Percentiles rank a stretch among this genome's conserved stretches.
phyloP scores from a whole-genome alignment of 345 rosid species.

The Dipteronia sinensis region DNA sequence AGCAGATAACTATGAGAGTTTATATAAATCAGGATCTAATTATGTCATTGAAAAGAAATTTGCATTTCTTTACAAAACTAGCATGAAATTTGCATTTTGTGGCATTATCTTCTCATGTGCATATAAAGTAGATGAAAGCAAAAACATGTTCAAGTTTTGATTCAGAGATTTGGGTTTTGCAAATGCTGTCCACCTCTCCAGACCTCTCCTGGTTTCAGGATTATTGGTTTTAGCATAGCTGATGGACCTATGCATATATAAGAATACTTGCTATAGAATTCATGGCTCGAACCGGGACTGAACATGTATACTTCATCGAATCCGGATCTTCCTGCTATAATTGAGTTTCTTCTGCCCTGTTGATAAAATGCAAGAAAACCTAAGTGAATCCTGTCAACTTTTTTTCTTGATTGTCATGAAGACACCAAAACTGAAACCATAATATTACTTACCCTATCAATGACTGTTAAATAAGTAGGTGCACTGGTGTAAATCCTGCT shows the following conservation, averaged over 20 bases:
- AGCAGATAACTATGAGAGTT: neutral
- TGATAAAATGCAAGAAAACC: neutral
- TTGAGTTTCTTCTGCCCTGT: conserved; percentile 90
- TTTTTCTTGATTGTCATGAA: neutral
- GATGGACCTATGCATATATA: conserved; percentile 70
- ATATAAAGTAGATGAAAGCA: neutral
- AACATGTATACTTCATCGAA: conserved; percentile 73
- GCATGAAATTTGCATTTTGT: conserved; percentile 2
- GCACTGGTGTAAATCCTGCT: conserved; percentile 80
- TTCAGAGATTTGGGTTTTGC: conserved; percentile 70
- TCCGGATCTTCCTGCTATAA: conserved; percentile 64
- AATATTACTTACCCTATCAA: conserved; percentile 61
- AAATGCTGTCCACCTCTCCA: conserved; percentile 75
- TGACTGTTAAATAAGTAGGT: conserved; percentile 63
- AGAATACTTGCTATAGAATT: conserved; percentile 67
- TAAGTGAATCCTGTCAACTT: neutral
- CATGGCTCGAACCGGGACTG: conserved; percentile 82
- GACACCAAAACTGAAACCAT: neutral
- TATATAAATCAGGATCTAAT: neutral
- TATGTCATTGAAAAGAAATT: neutral
- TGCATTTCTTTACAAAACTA: no score
- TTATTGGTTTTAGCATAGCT: conserved; percentile 62
- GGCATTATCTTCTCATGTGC: neutral
- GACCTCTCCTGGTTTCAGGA: conserved; percentile 54
- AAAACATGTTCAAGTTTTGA: neutral